A percentile compares a stretch with the other conserved stretches of the same genome.
phyloP scores from a whole-genome alignment of 139 green algal species.

The Pseudopediastrum boryanum region DNA sequence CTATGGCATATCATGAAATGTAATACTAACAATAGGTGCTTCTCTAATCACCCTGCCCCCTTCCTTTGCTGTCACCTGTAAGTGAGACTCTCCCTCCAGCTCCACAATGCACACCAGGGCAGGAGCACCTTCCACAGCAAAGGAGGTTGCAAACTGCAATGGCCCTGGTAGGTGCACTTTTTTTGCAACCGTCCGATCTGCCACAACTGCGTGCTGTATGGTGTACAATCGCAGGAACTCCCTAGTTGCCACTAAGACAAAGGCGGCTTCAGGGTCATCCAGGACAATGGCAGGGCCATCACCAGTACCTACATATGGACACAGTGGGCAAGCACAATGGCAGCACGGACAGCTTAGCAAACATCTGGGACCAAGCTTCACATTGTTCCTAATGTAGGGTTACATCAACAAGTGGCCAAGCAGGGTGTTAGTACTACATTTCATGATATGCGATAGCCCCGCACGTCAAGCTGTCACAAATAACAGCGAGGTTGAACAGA shows the following conservation, averaged over 20 bases:
- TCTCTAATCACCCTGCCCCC: background rate
- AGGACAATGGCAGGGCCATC: background rate
- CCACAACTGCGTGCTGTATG: conserved; percentile 13
- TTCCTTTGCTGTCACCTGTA: background rate
- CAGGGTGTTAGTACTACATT: too few species aligned
- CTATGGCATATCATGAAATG: too few species aligned
- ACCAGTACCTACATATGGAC: too few species aligned
- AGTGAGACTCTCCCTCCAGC: background rate
- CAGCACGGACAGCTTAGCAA: too few species aligned
- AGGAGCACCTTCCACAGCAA: conserved; percentile 28
- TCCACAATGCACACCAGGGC: conserved; percentile 20
- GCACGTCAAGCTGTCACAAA: too few species aligned
- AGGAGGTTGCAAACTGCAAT: conserved; percentile 29
- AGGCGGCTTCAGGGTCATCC: conserved; percentile 9
- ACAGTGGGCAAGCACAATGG: too few species aligned
- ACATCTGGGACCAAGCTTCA: too few species aligned
- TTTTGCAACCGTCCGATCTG: conserved; percentile 23
- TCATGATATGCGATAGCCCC: too few species aligned
- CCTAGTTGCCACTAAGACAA: conserved; percentile 37
- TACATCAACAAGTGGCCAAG: too few species aligned
- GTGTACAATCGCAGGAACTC: conserved; percentile 54
- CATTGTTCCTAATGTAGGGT: too few species aligned
- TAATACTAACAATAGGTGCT: too few species aligned
- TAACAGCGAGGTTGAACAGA: too few species aligned
- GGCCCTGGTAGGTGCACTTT: background rate